Evolutionary conservation across 129 eudicot genomes (phyloP).

Genomic region (Flaveria brownii): DNA sequence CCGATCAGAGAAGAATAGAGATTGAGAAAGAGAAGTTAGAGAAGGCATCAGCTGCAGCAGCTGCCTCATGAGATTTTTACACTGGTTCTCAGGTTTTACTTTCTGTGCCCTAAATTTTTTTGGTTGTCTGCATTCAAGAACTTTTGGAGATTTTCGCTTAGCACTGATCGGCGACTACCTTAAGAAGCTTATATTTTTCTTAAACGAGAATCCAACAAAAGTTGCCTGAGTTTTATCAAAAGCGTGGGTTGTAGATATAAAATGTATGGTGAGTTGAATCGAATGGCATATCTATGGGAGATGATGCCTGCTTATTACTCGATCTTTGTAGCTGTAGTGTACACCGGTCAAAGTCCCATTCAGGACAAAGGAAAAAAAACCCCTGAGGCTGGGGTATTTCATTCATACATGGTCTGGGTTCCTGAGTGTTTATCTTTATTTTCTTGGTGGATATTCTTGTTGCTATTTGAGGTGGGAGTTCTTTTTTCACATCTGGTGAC

Average conservation of each 20-base stretch:
- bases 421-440: neutral
- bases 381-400: slow-evolving; percentile 24
- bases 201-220: slow-evolving; percentile 16
- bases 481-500: slow-evolving; percentile 8
- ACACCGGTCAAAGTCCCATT: slow-evolving; percentile 31
- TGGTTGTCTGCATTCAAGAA: slow-evolving; percentile 23
- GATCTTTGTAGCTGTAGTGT: slow-evolving; percentile 32
- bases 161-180: slow-evolving; percentile 22
- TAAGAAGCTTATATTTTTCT: slow-evolving; percentile 14
- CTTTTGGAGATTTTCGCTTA: slow-evolving; percentile 22
- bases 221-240: slow-evolving; percentile 10
- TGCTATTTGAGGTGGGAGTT: slow-evolving; percentile 26
- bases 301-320: slow-evolving; percentile 22
- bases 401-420: slow-evolving; percentile 25
- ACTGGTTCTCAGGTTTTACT: slow-evolving; percentile 8
- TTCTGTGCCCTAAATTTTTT: slow-evolving; percentile 18
- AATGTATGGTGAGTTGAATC: slow-evolving; percentile 28
- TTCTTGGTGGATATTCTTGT: slow-evolving; percentile 23
- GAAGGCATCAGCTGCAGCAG: slow-evolving; percentile 47
- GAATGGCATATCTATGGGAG: slow-evolving; percentile 27
- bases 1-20: slow-evolving; percentile 74
- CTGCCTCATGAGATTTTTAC: slow-evolving; percentile 40
- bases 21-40: slow-evolving; percentile 85
- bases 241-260: slow-evolving; percentile 29
- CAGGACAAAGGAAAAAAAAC: slow-evolving; percentile 22